Percentiles rank a stretch among this genome's conserved stretches.
Evolutionary conservation across 2,329 filamentous ascomycete genomes (phyloP).

Genomic region (Exophiala spinifera): DNA sequence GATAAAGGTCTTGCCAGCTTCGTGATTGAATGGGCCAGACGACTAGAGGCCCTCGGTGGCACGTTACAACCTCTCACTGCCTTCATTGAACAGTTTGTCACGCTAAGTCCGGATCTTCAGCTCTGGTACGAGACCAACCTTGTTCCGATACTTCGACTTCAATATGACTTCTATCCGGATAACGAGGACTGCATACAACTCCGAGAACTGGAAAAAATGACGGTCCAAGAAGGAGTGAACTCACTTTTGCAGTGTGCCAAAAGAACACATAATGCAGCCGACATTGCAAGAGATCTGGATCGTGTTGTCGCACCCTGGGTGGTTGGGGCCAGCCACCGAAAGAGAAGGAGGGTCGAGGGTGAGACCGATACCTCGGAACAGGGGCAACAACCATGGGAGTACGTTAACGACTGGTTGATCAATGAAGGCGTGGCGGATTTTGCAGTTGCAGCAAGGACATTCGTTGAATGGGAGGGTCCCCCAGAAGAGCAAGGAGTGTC

Average conservation of each 20-base stretch:
- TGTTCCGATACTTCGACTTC: conserved; percentile 57
- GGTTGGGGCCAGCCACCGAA: conserved; percentile 54
- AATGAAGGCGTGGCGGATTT: conserved; percentile 52
- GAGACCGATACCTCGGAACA: conserved; percentile 23
- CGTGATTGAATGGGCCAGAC: conserved; percentile 58
- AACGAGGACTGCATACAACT: conserved; percentile 45
- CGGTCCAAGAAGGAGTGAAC: conserved; percentile 52
- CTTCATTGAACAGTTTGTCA: conserved; percentile 58
- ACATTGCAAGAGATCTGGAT: conserved; percentile 53
- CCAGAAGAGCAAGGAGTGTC: conserved; percentile 46
- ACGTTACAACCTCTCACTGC: conserved; percentile 55
- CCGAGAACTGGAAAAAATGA: conserved; percentile 51
- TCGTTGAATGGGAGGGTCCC: conserved; percentile 60
- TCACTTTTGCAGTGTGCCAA: conserved; percentile 49
- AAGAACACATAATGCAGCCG: conserved; percentile 33
- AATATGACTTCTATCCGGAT: conserved; percentile 62
- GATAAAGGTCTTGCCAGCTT: conserved; percentile 45
- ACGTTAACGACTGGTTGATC: conserved; percentile 59
- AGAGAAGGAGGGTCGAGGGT: conserved; percentile 50
- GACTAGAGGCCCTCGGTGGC: conserved; percentile 58
- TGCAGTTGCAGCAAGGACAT: conserved; percentile 47
- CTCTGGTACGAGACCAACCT: conserved; percentile 60
- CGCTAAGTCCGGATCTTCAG: conserved; percentile 50
- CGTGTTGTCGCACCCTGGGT: conserved; percentile 63
- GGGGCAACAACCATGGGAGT: conserved; percentile 51